These are phyloP conservation scores for Prunus mongolica DNA, from an alignment of 306 rosid species.

Conservation along the genomic window DNA sequence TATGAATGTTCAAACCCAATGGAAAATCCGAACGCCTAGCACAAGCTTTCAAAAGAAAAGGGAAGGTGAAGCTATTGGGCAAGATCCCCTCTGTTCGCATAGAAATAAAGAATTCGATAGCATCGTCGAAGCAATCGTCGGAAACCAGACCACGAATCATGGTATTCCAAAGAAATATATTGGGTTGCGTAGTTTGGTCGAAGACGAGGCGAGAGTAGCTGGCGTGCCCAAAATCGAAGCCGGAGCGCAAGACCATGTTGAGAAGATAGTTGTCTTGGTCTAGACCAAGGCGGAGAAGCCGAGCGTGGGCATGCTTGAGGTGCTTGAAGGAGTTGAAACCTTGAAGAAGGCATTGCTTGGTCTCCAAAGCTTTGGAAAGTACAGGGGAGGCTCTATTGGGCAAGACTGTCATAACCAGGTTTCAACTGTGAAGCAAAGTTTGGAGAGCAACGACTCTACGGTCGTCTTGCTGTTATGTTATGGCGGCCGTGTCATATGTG, in stretches of 20 bases:
- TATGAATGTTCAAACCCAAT: slow-evolving; percentile 42
- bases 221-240: slow-evolving; percentile 27
- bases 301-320: slow-evolving; percentile 51
- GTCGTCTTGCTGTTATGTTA: background rate
- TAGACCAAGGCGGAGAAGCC: slow-evolving; percentile 50
- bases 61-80: slow-evolving; percentile 55
- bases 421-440: background rate
- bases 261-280: slow-evolving; percentile 50
- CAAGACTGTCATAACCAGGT: slow-evolving; percentile 25
- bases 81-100: slow-evolving; percentile 32
- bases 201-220: slow-evolving; percentile 42
- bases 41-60: slow-evolving; percentile 63
- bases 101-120: slow-evolving; percentile 31
- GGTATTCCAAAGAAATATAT: slow-evolving; percentile 54
- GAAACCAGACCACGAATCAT: slow-evolving; percentile 59
- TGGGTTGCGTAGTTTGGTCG: slow-evolving; percentile 30
- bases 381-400: slow-evolving; percentile 22
- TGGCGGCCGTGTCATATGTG: too few species aligned
- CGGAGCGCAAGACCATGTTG: slow-evolving; percentile 40
- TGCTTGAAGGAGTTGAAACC: slow-evolving; percentile 48
- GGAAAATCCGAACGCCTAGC: slow-evolving; percentile 38
- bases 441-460: background rate
- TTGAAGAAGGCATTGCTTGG: slow-evolving; percentile 34
- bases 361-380: slow-evolving; percentile 30
- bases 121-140: slow-evolving; percentile 41